phyloP scores from a whole-genome alignment of 495 filamentous ascomycete genomes.

The Wilcoxina mikolae region DNA sequence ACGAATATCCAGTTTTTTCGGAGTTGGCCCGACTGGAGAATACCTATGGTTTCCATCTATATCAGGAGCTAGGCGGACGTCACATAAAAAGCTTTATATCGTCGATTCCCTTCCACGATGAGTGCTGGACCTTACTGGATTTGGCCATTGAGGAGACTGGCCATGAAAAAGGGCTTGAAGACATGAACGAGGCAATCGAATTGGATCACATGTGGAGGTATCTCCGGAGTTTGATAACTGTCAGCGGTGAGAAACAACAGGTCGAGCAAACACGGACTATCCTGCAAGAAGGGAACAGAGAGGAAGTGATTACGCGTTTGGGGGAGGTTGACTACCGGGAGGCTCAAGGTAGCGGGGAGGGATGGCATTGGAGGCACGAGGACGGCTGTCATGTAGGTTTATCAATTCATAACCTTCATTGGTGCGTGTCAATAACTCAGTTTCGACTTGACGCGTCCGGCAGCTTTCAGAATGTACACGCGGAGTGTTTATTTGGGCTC shows the following conservation, averaged over 20 bases:
- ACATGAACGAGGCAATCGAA: slow-evolving; percentile 17
- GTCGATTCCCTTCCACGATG: slow-evolving; percentile 30
- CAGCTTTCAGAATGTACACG: no score
- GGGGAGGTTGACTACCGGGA: slow-evolving; percentile 30
- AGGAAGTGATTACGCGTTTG: slow-evolving; percentile 23
- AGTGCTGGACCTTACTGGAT: slow-evolving; percentile 29
- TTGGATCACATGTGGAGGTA: slow-evolving; percentile 26
- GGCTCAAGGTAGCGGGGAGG: slow-evolving; percentile 27
- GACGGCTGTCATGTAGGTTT: slow-evolving; percentile 29
- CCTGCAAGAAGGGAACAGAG: slow-evolving; percentile 12
- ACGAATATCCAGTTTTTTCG: slow-evolving; percentile 20
- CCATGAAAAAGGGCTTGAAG: slow-evolving; percentile 18
- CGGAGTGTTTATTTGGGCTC: background rate
- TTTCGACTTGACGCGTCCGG: no score
- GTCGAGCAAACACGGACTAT: slow-evolving; percentile 9
- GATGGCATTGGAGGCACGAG: slow-evolving; percentile 28
- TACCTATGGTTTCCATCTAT: slow-evolving; percentile 28
- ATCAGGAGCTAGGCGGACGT: slow-evolving; percentile 26
- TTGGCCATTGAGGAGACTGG: slow-evolving; percentile 27
- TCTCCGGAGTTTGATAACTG: slow-evolving; percentile 23
- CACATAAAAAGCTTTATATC: slow-evolving; percentile 23
- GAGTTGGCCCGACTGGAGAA: slow-evolving; percentile 15
- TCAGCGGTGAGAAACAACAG: slow-evolving; percentile 16
- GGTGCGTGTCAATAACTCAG: no score
- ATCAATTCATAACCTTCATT: no score